phyloP scores from a whole-genome alignment of 1,139 yeast genomes.

The Geotrichum carabidarum region DNA sequence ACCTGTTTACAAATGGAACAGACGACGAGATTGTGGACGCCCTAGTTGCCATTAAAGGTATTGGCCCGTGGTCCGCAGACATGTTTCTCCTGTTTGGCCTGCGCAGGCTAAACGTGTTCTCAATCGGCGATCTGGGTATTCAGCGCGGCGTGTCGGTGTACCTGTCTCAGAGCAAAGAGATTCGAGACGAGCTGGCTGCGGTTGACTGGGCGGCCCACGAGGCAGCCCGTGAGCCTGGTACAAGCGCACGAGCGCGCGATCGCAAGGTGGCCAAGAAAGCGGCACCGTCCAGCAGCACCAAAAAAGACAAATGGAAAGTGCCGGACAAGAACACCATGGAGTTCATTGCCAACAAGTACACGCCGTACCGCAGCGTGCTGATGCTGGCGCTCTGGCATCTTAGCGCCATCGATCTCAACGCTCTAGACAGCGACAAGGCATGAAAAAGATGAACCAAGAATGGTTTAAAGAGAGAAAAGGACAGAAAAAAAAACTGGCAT shows the following conservation, averaged over 20 bases:
- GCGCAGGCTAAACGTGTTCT: slow-evolving; percentile 62
- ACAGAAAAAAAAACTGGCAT: slow-evolving; percentile 11
- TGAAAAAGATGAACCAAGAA: neutral
- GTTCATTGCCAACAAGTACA: slow-evolving; percentile 52
- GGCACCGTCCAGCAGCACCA: slow-evolving; percentile 39
- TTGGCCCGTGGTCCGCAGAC: slow-evolving; percentile 86
- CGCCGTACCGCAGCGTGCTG: slow-evolving; percentile 64
- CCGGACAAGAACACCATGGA: slow-evolving; percentile 38
- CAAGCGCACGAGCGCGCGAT: slow-evolving; percentile 19
- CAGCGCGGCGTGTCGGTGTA: slow-evolving; percentile 74
- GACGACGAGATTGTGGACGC: slow-evolving; percentile 52
- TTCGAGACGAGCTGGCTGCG: slow-evolving; percentile 25
- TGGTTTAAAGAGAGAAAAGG: neutral
- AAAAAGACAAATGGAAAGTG: slow-evolving; percentile 36
- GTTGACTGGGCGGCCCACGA: slow-evolving; percentile 21
- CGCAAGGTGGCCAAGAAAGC: slow-evolving; percentile 25
- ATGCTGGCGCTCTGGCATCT: slow-evolving; percentile 75
- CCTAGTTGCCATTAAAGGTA: slow-evolving; percentile 63
- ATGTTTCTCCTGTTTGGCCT: slow-evolving; percentile 78
- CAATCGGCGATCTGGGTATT: slow-evolving; percentile 76
- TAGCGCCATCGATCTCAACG: slow-evolving; percentile 50
- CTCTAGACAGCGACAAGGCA: slow-evolving; percentile 17
- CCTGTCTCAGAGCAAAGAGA: slow-evolving; percentile 51
- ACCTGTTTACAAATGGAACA: slow-evolving; percentile 37
- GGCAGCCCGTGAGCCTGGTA: slow-evolving; percentile 30